phyloP scores from a whole-genome alignment of 257 asterid species.

The Fraxinus cuspidata region DNA sequence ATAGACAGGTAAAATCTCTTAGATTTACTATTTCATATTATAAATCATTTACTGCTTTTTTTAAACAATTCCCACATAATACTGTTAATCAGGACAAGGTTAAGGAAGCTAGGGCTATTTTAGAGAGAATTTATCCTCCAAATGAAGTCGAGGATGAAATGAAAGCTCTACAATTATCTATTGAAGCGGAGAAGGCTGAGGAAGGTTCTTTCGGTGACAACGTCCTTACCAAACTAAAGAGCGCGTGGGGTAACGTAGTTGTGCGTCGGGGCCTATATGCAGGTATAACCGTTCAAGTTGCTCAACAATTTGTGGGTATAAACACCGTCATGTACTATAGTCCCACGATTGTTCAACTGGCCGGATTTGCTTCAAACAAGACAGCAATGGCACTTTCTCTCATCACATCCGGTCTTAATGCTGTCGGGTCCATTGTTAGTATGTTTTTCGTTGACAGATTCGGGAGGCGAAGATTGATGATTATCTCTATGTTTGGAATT shows the following conservation, averaged over 20 bases:
- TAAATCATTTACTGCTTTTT: background rate
- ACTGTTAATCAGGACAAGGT: conserved; percentile 26
- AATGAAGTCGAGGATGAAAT: conserved; percentile 42
- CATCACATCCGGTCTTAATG: conserved; percentile 47
- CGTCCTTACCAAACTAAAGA: conserved; percentile 21
- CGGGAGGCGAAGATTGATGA: conserved; percentile 50
- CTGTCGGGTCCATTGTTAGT: conserved; percentile 42
- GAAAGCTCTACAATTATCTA: conserved; percentile 34
- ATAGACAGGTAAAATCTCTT: conserved; percentile 45
- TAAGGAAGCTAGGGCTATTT: conserved; percentile 40
- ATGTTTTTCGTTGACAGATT: conserved; percentile 43
- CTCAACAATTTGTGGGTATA: conserved; percentile 53
- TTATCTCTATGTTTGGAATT: conserved; percentile 39
- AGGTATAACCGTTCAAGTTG: conserved; percentile 47
- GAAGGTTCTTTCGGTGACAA: conserved; percentile 14
- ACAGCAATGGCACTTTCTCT: conserved; percentile 49
- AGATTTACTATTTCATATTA: no score
- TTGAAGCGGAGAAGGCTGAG: conserved; percentile 38
- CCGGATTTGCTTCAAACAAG: conserved; percentile 52
- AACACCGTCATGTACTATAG: conserved; percentile 60
- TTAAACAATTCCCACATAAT: background rate
- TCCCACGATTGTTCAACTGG: conserved; percentile 49
- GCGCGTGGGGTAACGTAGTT: conserved; percentile 33
- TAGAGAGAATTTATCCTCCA: conserved; percentile 40
- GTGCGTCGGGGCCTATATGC: conserved; percentile 52